phyloP scores from a whole-genome alignment of 2,329 filamentous ascomycete genomes.

The Elsinoe ampelina region DNA sequence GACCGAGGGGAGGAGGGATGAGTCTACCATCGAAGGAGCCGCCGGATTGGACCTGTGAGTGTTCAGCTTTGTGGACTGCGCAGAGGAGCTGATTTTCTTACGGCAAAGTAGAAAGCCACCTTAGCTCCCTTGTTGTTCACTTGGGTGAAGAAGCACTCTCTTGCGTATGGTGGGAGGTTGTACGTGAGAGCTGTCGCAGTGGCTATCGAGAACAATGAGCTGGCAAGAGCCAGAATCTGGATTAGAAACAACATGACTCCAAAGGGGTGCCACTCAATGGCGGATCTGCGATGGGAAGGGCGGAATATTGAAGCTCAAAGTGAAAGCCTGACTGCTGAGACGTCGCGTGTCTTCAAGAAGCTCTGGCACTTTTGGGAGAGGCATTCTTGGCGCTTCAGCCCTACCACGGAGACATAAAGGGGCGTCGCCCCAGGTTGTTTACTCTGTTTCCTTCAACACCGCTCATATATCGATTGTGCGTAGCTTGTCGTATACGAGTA shows the following conservation, averaged over 20 bases:
- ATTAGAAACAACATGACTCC: constrained; percentile 21
- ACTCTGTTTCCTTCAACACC: background rate
- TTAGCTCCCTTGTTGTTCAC: constrained; percentile 74
- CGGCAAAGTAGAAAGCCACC: constrained; percentile 97
- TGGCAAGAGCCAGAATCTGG: constrained; percentile 32
- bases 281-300: background rate
- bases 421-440: too few relatives aligned
- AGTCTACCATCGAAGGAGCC: constrained; percentile 58
- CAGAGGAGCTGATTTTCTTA: constrained; percentile 37
- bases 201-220: constrained; percentile 62
- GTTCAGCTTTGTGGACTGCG: background rate
- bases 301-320: background rate
- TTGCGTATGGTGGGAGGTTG: constrained; percentile 81
- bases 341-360: constrained; percentile 5
- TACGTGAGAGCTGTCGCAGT: constrained; percentile 90
- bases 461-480: background rate
- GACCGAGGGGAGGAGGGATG: background rate
- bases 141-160: constrained; percentile 85
- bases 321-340: background rate
- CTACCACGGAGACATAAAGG: background rate
- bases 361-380: background rate
- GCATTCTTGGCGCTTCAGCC: background rate
- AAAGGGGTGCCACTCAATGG: background rate
- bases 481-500: background rate
- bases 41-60: constrained; percentile 79